A percentile compares a stretch with the other conserved stretches of the same genome.
These are phyloP conservation scores for Candida railenensis DNA, from an alignment of 805 yeast species.

Conservation along the genomic window DNA sequence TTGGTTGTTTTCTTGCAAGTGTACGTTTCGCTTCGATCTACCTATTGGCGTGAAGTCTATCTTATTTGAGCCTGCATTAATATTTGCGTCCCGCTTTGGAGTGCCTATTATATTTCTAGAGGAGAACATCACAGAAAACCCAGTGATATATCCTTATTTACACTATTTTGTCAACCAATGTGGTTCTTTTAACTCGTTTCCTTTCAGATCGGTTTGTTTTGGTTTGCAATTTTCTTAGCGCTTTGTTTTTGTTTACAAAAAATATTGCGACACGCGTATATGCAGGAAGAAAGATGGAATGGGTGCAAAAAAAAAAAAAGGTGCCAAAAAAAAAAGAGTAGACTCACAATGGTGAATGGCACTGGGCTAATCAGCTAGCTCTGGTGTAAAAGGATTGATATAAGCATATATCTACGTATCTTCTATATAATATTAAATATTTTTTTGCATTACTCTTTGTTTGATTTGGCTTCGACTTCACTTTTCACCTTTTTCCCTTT, in stretches of 20 bases:
- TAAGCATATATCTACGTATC: too few species aligned
- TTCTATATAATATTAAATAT: too few species aligned
- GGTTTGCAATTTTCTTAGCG: background rate
- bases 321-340: too few species aligned
- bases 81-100: constrained; percentile 8
- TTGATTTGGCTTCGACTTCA: background rate
- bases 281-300: background rate
- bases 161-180: too few species aligned
- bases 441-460: background rate
- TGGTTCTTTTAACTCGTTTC: background rate
- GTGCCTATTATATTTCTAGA: constrained; percentile 14
- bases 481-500: background rate
- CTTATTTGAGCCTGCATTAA: background rate
- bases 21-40: constrained; percentile 4
- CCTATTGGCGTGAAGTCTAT: constrained; percentile 20
- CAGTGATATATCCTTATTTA: too few species aligned
- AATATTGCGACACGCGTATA: background rate
- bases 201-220: background rate
- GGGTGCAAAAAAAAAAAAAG: background rate
- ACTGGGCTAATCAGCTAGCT: too few species aligned
- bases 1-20: background rate
- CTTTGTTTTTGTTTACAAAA: background rate
- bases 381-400: too few species aligned
- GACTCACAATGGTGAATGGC: too few species aligned
- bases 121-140: constrained; percentile 16